Evolutionary conservation across 768 basidiomycete genomes (phyloP), one percentile per base, ranked within the genome.

Genomic region (Hebeloma cylindrosporum): DNA sequence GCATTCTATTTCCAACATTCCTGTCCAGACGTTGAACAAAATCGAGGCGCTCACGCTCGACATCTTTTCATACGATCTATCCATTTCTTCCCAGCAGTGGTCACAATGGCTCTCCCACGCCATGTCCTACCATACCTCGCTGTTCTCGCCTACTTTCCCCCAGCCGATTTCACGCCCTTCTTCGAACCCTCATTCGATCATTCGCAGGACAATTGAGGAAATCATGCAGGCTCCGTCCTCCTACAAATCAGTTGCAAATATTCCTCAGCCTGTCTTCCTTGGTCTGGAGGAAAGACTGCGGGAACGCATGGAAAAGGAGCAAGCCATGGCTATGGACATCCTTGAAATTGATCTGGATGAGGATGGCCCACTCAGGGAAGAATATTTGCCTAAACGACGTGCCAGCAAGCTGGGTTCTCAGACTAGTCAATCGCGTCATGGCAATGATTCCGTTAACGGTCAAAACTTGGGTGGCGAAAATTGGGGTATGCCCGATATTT

Each of bases 111-210:
- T 91, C 35, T 60, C 66, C 2, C 79, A 86, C 55, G 61, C 88
- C 41, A 68, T 79, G 54, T 73, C 74, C 1, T 82, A 90, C 51
- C 85, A 91, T 57, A 60, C 71, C 53, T 78, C 85, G 2, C 65
- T 85, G 41, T 69, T 80, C 9, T 78, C 81, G 9, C 76, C 79
- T 7, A 57, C 70, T 31, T 76, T 74, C 50, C 80, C 81, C 22
- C 87, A 88, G 57, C 88, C 86, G 20, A 90, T 90, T 43, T 84
- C 84, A 5, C 79, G 88, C 7, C 88, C 88, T 1, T 88, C 80
- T 2, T 71, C 78, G 11, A 88, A 79, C 52, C 86, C 88, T 0
- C 78, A 82, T 59, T 74, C 74, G 10, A 78, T 88, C 37, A 70
- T 90, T 55, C 79, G 84, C 32, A 80, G 73, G 61, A 72, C 77